phyloP scores from a whole-genome alignment of 768 basidiomycete species.

The Podaxis pistillaris region DNA sequence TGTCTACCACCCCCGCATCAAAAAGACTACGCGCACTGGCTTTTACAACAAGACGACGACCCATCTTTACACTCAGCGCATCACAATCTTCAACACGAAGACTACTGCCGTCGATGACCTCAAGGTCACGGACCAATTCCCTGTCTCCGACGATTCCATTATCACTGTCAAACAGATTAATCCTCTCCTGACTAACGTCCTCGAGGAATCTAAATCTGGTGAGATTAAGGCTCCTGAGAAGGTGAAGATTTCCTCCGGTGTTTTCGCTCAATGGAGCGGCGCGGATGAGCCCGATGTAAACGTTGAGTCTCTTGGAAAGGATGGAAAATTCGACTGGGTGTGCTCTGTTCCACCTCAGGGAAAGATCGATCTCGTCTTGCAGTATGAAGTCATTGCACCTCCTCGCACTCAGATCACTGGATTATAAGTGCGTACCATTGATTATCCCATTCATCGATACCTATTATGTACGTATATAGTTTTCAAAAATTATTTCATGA shows the following conservation, averaged over 20 bases:
- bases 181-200: slow-evolving; percentile 21
- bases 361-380: slow-evolving; percentile 33
- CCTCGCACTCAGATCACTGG: slow-evolving; percentile 21
- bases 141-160: slow-evolving; percentile 34
- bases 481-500: too few species aligned
- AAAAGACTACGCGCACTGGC: slow-evolving; percentile 31
- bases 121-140: slow-evolving; percentile 39
- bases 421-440: slow-evolving; percentile 3
- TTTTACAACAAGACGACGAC: slow-evolving; percentile 33
- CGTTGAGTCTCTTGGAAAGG: slow-evolving; percentile 25
- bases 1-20: slow-evolving; percentile 37
- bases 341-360: slow-evolving; percentile 29
- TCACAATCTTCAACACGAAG: slow-evolving; percentile 42
- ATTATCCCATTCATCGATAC: background rate
- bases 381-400: slow-evolving; percentile 37
- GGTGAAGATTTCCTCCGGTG: slow-evolving; percentile 25
- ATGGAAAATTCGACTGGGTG: slow-evolving; percentile 34
- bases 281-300: slow-evolving; percentile 30
- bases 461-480: background rate
- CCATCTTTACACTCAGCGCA: slow-evolving; percentile 34
- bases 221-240: slow-evolving; percentile 17
- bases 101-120: slow-evolving; percentile 27
- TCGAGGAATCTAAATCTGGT: slow-evolving; percentile 12
- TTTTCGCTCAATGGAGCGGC: slow-evolving; percentile 39
- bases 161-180: slow-evolving; percentile 41